phyloP scores from a whole-genome alignment of 2,329 filamentous ascomycete species.

The Dothistroma pini region DNA sequence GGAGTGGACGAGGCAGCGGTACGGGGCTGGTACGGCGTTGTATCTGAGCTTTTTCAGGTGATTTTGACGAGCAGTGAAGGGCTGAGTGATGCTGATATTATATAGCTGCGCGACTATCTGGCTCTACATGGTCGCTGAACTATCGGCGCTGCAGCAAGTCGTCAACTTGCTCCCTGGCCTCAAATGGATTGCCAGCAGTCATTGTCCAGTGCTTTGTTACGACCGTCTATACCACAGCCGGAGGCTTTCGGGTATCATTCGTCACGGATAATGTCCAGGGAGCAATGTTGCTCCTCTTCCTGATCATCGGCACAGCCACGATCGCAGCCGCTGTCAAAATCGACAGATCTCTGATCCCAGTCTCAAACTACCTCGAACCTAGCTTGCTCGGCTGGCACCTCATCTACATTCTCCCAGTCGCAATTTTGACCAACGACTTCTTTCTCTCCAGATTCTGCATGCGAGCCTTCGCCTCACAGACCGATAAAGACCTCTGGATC shows the following conservation, averaged over 20 bases:
- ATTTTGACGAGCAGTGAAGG: conserved; percentile 15
- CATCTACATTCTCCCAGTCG: conserved; percentile 77
- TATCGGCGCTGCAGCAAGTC: conserved; percentile 77
- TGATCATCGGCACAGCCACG: conserved; percentile 73
- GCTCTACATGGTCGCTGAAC: conserved; percentile 80
- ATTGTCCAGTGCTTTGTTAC: conserved; percentile 76
- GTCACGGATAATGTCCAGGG: conserved; percentile 80
- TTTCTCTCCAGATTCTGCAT: conserved; percentile 84
- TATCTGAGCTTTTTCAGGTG: conserved; percentile 72
- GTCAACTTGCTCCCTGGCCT: conserved; percentile 70
- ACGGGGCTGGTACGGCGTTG: conserved; percentile 64
- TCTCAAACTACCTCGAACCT: conserved; percentile 65
- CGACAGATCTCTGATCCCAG: conserved; percentile 62
- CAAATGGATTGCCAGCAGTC: conserved; percentile 67
- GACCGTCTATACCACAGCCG: conserved; percentile 74
- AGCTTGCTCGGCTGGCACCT: conserved; percentile 79
- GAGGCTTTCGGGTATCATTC: conserved; percentile 81
- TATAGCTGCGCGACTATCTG: conserved; percentile 69
- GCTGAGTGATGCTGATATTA: conserved; percentile 10
- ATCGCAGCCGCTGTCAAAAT: conserved; percentile 72
- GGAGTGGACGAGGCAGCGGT: conserved; percentile 78
- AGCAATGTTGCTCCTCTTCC: conserved; percentile 69
- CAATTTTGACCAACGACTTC: conserved; percentile 80
- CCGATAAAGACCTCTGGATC: conserved; percentile 72
- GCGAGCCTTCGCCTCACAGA: conserved; percentile 74